A percentile compares a stretch with the other conserved stretches of the same genome.
phyloP scores from a whole-genome alignment of 495 filamentous ascomycete species.

The Aspergillus avenaceus region DNA sequence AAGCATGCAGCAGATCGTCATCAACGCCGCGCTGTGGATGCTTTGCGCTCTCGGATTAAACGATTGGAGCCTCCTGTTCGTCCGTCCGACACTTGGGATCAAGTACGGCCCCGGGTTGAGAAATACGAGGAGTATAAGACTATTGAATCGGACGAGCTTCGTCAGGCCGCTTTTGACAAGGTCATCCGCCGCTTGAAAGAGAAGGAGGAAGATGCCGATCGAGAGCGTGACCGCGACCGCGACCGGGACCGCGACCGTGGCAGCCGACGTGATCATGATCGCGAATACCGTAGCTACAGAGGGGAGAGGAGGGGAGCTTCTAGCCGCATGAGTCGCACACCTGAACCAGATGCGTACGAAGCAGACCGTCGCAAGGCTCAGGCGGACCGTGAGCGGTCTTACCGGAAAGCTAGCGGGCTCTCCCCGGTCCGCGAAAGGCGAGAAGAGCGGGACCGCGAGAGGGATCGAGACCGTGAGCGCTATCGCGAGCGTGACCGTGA shows the following conservation, averaged over 20 bases:
- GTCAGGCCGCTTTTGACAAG: constrained; percentile 86
- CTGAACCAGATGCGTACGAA: constrained; percentile 83
- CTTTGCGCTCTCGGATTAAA: constrained; percentile 82
- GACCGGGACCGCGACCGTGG: constrained; percentile 45
- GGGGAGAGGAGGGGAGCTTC: constrained; percentile 56
- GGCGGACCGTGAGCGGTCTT: constrained; percentile 81
- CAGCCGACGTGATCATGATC: constrained; percentile 53
- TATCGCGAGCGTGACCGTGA: constrained; percentile 37
- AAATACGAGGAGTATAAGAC: constrained; percentile 78
- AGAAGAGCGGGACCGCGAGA: constrained; percentile 57
- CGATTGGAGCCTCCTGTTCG: constrained; percentile 84
- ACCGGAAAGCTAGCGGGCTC: constrained; percentile 70
- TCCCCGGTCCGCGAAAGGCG: constrained; percentile 44
- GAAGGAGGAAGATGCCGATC: constrained; percentile 78
- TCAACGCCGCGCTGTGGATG: constrained; percentile 80
- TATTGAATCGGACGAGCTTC: constrained; percentile 75
- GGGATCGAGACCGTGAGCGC: constrained; percentile 35
- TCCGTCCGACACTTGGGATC: constrained; percentile 77
- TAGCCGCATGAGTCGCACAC: constrained; percentile 64
- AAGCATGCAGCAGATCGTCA: constrained; percentile 77
- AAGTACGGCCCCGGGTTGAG: constrained; percentile 71
- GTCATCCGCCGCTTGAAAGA: constrained; percentile 84
- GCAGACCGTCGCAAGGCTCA: constrained; percentile 82
- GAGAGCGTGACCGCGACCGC: constrained; percentile 40
- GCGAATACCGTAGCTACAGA: constrained; percentile 47